Conservation (phyloP, 2,329 filamentous ascomycete species). For the Alternaria conjuncta region DNA sequence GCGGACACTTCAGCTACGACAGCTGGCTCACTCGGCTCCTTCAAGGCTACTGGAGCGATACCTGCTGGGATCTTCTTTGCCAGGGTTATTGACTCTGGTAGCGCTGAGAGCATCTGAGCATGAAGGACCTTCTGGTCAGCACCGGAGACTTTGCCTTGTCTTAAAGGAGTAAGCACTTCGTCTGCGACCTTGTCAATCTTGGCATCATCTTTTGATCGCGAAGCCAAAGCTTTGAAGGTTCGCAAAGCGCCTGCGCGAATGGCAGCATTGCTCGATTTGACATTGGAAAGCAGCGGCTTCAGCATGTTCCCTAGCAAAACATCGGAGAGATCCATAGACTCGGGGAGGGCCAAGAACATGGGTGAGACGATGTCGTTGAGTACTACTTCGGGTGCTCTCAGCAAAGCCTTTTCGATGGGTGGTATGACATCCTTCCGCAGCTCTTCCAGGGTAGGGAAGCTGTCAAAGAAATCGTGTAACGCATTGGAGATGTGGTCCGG, state of each 20-base stretch:
- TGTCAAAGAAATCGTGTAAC: conserved; percentile 80
- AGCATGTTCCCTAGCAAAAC: conserved; percentile 74
- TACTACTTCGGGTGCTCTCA: conserved; percentile 89
- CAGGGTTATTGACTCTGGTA: conserved; percentile 61
- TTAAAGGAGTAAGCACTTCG: conserved; percentile 80
- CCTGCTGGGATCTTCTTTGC: conserved; percentile 71
- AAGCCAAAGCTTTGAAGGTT: conserved; percentile 75
- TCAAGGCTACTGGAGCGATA: conserved; percentile 72
- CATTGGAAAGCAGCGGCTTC: conserved; percentile 86
- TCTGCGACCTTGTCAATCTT: conserved; percentile 72
- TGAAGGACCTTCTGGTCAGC: conserved; percentile 85
- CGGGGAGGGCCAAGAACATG: conserved; percentile 73
- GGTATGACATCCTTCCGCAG: conserved; percentile 78
- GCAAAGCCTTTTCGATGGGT: conserved; percentile 83
- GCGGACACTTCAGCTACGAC: conserved; percentile 76
- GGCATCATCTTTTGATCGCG: conserved; percentile 64
- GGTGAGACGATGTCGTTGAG: conserved; percentile 78
- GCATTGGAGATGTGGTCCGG: conserved; percentile 75
- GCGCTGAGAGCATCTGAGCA: conserved; percentile 75
- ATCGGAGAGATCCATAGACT: conserved; percentile 76
- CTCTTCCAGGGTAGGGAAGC: conserved; percentile 76
- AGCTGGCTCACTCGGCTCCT: conserved; percentile 89
- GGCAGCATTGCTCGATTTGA: conserved; percentile 83
- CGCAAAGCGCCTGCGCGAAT: conserved; percentile 78
- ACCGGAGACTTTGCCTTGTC: conserved; percentile 80